Percentiles rank a stretch among this genome's conserved stretches.
These are phyloP conservation scores for Populus ilicifolia DNA, from an alignment of 345 rosid genomes.

Conservation along the genomic window DNA sequence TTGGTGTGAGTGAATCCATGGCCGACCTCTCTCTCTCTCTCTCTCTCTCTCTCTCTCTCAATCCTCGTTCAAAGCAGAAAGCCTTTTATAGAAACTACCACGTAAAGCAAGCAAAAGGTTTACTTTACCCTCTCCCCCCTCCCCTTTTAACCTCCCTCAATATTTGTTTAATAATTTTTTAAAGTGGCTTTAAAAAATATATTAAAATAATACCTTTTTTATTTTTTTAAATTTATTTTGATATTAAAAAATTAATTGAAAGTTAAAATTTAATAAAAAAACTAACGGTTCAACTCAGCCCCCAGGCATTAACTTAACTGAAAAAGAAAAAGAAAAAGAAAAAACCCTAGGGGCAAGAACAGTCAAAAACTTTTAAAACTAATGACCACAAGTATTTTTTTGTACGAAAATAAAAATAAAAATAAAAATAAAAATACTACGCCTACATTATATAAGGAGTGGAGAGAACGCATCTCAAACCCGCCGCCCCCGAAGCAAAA, in stretches of 20 bases:
- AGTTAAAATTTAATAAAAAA: too few species aligned
- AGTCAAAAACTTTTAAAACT: neutral
- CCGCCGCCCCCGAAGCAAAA: slow-evolving; percentile 9
- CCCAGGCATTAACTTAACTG: too few species aligned
- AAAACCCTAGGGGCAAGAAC: neutral
- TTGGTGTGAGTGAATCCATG: slow-evolving; percentile 10
- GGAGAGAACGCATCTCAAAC: neutral
- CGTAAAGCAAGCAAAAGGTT: neutral
- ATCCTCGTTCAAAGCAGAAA: neutral
- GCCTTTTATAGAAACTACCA: slow-evolving; percentile 1
- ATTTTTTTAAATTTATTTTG: too few species aligned
- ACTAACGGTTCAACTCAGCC: too few species aligned
- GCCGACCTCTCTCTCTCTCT: neutral
- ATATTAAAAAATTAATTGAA: too few species aligned
- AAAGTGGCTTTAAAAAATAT: too few species aligned
- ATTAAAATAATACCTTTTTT: too few species aligned
- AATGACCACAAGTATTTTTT: neutral
- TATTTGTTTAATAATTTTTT: too few species aligned
- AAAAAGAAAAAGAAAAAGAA: neutral
- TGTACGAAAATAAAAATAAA: neutral
- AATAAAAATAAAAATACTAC: neutral
- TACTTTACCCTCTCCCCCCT: neutral
- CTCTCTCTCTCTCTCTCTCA: neutral
- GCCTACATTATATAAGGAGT: neutral
- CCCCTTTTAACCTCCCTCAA: neutral